Conservation (phyloP, 257 asterid genomes). For the Solanum verrucosum region DNA sequence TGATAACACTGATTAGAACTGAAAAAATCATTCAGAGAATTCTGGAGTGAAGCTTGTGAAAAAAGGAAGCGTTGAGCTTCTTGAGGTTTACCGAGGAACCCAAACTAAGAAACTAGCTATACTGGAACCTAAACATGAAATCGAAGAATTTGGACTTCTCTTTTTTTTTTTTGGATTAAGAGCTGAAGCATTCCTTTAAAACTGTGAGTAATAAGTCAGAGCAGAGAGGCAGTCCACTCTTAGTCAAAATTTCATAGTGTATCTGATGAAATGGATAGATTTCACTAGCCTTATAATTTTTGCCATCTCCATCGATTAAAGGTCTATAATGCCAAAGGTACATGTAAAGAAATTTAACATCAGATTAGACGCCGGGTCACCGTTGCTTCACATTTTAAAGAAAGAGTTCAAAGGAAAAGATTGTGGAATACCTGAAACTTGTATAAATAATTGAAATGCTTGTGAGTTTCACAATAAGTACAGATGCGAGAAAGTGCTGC, state of each 20-base stretch:
- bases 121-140: not conserved
- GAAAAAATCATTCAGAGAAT: not conserved
- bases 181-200: not conserved
- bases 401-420: slow-evolving; percentile 5
- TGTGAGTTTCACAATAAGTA: slow-evolving; percentile 83
- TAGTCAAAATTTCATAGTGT: not conserved
- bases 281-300: not conserved
- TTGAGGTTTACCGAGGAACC: not conserved
- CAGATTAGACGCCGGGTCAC: not conserved
- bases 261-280: not conserved
- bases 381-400: not conserved
- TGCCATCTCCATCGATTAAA: not conserved
- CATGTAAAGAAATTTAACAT: not conserved
- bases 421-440: slow-evolving; percentile 65
- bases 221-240: not conserved
- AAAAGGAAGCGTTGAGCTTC: not conserved
- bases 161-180: not conserved
- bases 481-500: slow-evolving; percentile 92
- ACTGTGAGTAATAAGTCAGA: not conserved
- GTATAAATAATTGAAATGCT: slow-evolving; percentile 82
- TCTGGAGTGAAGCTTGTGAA: not conserved
- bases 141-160: not conserved
- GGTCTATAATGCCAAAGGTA: not conserved
- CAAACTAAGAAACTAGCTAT: not conserved
- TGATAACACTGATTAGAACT: not conserved